Conservation (phyloP, 1,139 yeast species). For the Eremothecium cymbalariae region DNA sequence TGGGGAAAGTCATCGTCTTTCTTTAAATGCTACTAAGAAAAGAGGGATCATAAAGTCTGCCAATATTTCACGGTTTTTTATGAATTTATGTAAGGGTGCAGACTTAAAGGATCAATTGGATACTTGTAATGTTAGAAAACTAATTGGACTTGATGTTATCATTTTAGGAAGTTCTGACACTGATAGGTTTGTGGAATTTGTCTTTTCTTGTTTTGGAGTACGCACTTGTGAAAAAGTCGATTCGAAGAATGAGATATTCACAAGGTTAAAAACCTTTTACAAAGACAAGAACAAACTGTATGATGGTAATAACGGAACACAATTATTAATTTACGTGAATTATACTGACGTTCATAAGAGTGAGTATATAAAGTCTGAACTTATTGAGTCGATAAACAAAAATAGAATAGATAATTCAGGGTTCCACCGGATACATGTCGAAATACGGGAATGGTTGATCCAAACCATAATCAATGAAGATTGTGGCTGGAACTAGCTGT, state of each 20-base stretch:
- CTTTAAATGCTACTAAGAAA: slow-evolving; percentile 15
- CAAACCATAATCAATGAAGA: slow-evolving; percentile 54
- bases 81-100: slow-evolving; percentile 28
- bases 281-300: neutral
- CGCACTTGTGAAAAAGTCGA: slow-evolving; percentile 4
- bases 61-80: slow-evolving; percentile 30
- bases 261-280: neutral
- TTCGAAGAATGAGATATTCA: neutral
- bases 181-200: slow-evolving; percentile 24
- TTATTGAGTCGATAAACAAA: neutral
- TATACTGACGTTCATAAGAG: slow-evolving; percentile 2
- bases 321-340: slow-evolving; percentile 1
- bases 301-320: neutral
- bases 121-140: slow-evolving; percentile 8
- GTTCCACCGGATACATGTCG: slow-evolving; percentile 15
- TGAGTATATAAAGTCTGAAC: neutral
- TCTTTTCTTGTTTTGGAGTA: slow-evolving; percentile 22
- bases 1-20: slow-evolving; percentile 40
- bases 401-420: neutral
- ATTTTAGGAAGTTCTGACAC: slow-evolving; percentile 24
- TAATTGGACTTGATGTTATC: slow-evolving; percentile 19
- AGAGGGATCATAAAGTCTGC: slow-evolving; percentile 24
- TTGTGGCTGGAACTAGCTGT: slow-evolving; percentile 5
- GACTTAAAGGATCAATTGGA: slow-evolving; percentile 15
- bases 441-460: slow-evolving; percentile 65